Evolutionary conservation across 495 filamentous ascomycete genomes (phyloP).

Genomic region (Trichocladium uniseriatum): DNA sequence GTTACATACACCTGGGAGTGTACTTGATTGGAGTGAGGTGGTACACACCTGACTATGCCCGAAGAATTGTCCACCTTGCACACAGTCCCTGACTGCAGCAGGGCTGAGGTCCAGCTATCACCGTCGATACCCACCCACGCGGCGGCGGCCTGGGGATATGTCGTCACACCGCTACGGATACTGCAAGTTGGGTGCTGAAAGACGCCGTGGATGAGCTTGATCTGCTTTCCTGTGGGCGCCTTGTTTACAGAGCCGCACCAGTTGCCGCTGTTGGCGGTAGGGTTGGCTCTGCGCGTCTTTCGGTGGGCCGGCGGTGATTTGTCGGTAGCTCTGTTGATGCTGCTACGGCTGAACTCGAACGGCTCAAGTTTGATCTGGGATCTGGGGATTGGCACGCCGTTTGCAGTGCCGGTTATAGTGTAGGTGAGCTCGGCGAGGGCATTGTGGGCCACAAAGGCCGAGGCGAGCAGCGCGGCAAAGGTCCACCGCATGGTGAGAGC

Average conservation of each 20-base stretch:
- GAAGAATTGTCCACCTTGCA: slow-evolving; percentile 24
- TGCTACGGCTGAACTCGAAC: slow-evolving; percentile 9
- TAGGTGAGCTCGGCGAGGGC: slow-evolving; percentile 18
- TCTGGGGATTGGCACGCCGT: slow-evolving; percentile 20
- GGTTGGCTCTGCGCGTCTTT: slow-evolving; percentile 14
- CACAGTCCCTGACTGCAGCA: slow-evolving; percentile 25
- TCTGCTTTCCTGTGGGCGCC: slow-evolving; percentile 15
- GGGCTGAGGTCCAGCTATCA: slow-evolving; percentile 10
- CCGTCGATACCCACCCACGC: slow-evolving; percentile 28
- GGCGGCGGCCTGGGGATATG: slow-evolving; percentile 23
- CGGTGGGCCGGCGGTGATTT: neutral
- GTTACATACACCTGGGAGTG: neutral
- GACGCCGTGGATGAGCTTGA: slow-evolving; percentile 19
- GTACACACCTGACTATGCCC: slow-evolving; percentile 11
- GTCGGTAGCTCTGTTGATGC: neutral
- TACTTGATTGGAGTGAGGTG: neutral
- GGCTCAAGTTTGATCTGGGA: slow-evolving; percentile 21
- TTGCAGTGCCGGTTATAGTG: slow-evolving; percentile 14
- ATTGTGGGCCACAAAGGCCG: slow-evolving; percentile 10
- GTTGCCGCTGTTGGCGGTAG: slow-evolving; percentile 14
- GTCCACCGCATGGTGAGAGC: slow-evolving; percentile 12
- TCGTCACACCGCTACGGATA: slow-evolving; percentile 8
- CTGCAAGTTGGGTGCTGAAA: slow-evolving; percentile 21
- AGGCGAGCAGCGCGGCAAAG: slow-evolving; percentile 6
- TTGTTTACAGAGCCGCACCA: slow-evolving; percentile 26